Evolutionary conservation across 2,329 filamentous ascomycete genomes (phyloP).

Genomic region (Venturia asperata): DNA sequence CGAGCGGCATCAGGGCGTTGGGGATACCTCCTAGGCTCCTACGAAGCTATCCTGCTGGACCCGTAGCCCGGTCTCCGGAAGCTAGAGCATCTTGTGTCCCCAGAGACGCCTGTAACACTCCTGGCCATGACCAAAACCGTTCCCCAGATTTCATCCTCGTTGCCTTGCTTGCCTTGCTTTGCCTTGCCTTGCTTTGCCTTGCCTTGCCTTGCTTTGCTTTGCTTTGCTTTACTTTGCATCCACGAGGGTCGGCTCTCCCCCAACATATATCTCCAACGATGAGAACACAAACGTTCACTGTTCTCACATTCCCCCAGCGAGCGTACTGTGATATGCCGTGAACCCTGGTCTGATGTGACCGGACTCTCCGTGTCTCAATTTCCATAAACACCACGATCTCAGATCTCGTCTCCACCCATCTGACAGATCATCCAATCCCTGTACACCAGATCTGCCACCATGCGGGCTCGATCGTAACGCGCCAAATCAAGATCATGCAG

Average conservation of each 20-base stretch:
- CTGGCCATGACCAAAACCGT: not conserved
- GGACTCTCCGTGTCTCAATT: not conserved
- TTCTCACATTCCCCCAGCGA: not conserved
- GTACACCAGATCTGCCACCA: not conserved
- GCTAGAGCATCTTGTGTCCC: not conserved
- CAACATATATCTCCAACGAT: too few species aligned
- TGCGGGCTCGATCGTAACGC: not conserved
- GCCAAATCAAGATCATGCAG: conserved; percentile 2
- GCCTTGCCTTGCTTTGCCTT: too few species aligned
- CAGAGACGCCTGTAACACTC: not conserved
- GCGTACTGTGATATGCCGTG: not conserved
- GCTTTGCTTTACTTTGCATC: too few species aligned
- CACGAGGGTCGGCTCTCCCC: too few species aligned
- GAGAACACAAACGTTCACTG: not conserved
- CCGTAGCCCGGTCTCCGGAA: conserved; percentile 8
- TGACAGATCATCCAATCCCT: not conserved
- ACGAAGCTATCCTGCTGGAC: not conserved
- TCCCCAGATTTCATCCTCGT: not conserved
- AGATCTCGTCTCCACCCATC: conserved; percentile 8
- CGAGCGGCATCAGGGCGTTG: not conserved
- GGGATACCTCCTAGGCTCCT: too few species aligned
- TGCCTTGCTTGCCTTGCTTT: not conserved
- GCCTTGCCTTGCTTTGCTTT: too few species aligned
- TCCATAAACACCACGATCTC: not conserved
- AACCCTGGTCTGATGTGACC: not conserved